phyloP scores from a whole-genome alignment of 192 early-diverging fungal genomes.

The Mortierella antarctica region DNA sequence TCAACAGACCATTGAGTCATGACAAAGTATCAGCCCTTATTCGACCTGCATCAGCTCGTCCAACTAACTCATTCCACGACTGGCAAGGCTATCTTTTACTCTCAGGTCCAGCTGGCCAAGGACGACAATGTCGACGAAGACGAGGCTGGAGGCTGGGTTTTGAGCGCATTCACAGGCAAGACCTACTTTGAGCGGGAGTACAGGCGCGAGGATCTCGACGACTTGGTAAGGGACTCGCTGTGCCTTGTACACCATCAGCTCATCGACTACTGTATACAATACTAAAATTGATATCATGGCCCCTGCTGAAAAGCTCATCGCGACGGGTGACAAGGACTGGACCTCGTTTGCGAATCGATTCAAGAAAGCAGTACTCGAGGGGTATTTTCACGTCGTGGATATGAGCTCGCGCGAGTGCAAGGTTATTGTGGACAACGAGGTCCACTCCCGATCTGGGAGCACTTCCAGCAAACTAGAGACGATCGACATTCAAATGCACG shows the following conservation, averaged over 20 bases:
- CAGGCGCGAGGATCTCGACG: conserved; percentile 39
- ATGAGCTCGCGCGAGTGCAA: conserved; percentile 33
- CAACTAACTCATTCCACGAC: conserved; percentile 43
- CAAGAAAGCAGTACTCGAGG: conserved; percentile 29
- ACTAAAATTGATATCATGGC: not conserved
- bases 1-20: not conserved
- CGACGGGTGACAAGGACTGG: conserved; percentile 39
- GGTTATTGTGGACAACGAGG: conserved; percentile 46
- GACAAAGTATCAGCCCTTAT: conserved; percentile 38
- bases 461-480: conserved; percentile 1
- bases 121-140: conserved; percentile 36
- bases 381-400: conserved; percentile 34
- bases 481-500: conserved; percentile 37
- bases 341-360: conserved; percentile 39
- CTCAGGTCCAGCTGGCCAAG: conserved; percentile 28
- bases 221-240: conserved; percentile 2
- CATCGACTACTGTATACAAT: not conserved
- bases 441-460: conserved; percentile 21
- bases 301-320: not conserved
- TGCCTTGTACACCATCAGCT: not conserved
- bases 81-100: conserved; percentile 49
- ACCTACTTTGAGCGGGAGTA: conserved; percentile 52
- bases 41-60: conserved; percentile 38
- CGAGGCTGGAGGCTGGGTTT: conserved; percentile 45
- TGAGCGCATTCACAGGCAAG: conserved; percentile 48